Conservation (phyloP, 495 filamentous ascomycete genomes). For the Melanomma pulvis-pyrius region DNA sequence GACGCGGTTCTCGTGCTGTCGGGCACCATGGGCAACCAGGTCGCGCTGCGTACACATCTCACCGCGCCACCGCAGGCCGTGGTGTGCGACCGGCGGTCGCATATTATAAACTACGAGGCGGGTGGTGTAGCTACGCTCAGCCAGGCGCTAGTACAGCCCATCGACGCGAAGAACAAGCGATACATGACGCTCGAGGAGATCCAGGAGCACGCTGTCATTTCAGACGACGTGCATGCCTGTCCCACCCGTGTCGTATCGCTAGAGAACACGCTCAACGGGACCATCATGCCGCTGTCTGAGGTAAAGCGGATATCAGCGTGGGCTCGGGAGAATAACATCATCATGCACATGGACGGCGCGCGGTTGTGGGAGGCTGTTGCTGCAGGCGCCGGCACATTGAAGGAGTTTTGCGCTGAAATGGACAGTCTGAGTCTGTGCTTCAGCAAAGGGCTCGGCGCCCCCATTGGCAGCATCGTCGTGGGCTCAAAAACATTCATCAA, state of each 20-base stretch:
- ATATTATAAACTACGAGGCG: constrained; percentile 73
- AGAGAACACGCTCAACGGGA: constrained; percentile 82
- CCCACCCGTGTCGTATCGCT: constrained; percentile 80
- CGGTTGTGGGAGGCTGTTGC: constrained; percentile 62
- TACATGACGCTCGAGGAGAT: constrained; percentile 80
- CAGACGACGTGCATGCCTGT: constrained; percentile 61
- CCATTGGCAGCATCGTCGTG: constrained; percentile 79
- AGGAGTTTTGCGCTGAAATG: constrained; percentile 70
- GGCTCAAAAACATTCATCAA: constrained; percentile 68
- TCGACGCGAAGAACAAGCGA: constrained; percentile 65
- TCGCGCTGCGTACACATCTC: constrained; percentile 69
- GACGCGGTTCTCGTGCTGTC: constrained; percentile 77
- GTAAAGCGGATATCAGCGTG: constrained; percentile 67
- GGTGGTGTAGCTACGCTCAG: constrained; percentile 65
- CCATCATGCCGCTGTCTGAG: constrained; percentile 75
- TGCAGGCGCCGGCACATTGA: constrained; percentile 50
- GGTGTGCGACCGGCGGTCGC: constrained; percentile 66
- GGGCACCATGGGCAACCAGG: constrained; percentile 90
- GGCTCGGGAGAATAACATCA: constrained; percentile 66
- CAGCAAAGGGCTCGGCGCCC: constrained; percentile 86
- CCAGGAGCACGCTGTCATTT: constrained; percentile 55
- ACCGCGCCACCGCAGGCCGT: constrained; percentile 71
- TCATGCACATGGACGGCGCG: constrained; percentile 83
- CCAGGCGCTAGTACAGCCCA: constrained; percentile 60
- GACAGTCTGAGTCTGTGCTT: constrained; percentile 86